phyloP scores from a whole-genome alignment of 2,329 filamentous ascomycete genomes.

The Penicillium hordei region DNA sequence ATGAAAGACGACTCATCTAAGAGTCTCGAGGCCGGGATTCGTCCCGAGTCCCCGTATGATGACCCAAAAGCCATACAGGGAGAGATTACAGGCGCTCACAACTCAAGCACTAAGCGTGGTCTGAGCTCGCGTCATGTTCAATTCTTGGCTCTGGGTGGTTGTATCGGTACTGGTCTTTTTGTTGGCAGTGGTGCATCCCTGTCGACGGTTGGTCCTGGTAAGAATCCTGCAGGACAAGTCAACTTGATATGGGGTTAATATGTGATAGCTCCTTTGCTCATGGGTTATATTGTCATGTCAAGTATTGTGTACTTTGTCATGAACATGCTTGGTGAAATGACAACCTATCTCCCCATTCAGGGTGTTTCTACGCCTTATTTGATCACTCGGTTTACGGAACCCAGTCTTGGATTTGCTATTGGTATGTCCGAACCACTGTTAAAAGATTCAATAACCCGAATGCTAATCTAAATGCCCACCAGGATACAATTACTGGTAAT shows the following conservation, averaged over 20 bases:
- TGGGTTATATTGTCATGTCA: slow-evolving; percentile 40
- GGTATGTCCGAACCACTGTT: slow-evolving; percentile 22
- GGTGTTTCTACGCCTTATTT: slow-evolving; percentile 57
- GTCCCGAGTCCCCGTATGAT: background rate
- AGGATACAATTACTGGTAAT: slow-evolving; percentile 29
- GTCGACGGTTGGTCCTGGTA: slow-evolving; percentile 48
- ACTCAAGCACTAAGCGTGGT: slow-evolving; percentile 21
- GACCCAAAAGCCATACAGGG: slow-evolving; percentile 11
- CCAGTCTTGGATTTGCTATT: slow-evolving; percentile 55
- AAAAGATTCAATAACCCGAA: background rate
- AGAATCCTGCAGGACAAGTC: background rate
- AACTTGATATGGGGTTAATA: background rate
- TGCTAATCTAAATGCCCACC: background rate
- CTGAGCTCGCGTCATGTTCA: slow-evolving; percentile 33
- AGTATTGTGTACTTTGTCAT: slow-evolving; percentile 44
- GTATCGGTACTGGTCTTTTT: slow-evolving; percentile 56
- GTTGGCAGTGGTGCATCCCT: slow-evolving; percentile 52
- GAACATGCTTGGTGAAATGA: slow-evolving; percentile 57
- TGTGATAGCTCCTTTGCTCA: slow-evolving; percentile 34
- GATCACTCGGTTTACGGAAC: slow-evolving; percentile 56
- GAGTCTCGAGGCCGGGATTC: slow-evolving; percentile 6
- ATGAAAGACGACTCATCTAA: slow-evolving; percentile 10
- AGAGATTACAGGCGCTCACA: slow-evolving; percentile 3
- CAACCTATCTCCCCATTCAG: slow-evolving; percentile 54
- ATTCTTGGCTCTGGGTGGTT: slow-evolving; percentile 29